These are phyloP conservation scores for Vitis rupestris DNA, from an alignment of 164 flowering plant genomes.

Conservation along the genomic window DNA sequence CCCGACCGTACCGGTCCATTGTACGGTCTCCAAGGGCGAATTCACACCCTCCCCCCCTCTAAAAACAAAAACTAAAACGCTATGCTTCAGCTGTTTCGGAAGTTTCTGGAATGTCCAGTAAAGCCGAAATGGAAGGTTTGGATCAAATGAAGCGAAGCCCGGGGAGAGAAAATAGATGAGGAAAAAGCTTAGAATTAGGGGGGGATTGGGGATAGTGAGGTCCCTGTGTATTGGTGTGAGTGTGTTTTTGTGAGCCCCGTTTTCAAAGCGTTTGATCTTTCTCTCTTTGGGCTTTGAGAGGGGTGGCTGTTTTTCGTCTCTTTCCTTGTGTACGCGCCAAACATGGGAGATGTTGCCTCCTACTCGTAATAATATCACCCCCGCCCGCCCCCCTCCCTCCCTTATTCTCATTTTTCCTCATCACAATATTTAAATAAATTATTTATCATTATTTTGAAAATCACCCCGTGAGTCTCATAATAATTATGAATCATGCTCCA, in stretches of 20 bases:
- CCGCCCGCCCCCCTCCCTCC: not conserved
- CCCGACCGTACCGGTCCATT: slow-evolving; percentile 55
- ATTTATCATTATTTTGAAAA: too few species aligned
- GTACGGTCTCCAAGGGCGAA: slow-evolving; percentile 2
- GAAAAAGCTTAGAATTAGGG: not conserved
- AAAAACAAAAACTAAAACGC: too few species aligned
- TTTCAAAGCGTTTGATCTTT: slow-evolving; percentile 12
- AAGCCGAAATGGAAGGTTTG: not conserved
- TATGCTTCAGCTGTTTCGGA: not conserved
- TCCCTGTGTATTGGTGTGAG: too few species aligned
- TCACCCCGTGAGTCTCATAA: too few species aligned
- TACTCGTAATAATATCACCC: not conserved
- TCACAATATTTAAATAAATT: too few species aligned
- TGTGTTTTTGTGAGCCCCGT: not conserved
- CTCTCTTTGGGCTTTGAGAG: slow-evolving; percentile 6
- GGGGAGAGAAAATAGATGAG: slow-evolving; percentile 13
- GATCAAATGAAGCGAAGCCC: slow-evolving; percentile 10
- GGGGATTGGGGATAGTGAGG: not conserved
- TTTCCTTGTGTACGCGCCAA: slow-evolving; percentile 33
- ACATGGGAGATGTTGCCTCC: slow-evolving; percentile 7
- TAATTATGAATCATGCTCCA: too few species aligned
- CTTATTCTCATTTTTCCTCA: not conserved
- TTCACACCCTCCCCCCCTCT: too few species aligned
- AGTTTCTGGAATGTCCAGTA: not conserved
- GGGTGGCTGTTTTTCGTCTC: slow-evolving; percentile 6